These are phyloP conservation scores for Nicotiana paniculata DNA, from an alignment of 257 asterid species.

Conservation along the genomic window DNA sequence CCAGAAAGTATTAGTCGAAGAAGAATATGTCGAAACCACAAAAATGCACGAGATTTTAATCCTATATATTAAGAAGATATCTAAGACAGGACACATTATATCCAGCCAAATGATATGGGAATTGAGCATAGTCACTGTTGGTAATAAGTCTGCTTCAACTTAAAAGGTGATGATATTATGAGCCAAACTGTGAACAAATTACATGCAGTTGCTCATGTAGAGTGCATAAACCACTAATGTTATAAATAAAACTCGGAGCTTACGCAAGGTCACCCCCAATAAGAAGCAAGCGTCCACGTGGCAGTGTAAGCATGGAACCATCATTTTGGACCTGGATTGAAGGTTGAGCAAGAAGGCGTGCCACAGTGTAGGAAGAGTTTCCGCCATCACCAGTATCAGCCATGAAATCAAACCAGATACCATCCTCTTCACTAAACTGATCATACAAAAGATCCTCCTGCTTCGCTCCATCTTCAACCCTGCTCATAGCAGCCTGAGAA, in stretches of 20 bases:
- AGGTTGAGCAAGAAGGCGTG: conserved; percentile 77
- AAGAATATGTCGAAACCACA: neutral
- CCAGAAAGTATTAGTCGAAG: neutral
- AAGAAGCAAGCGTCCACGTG: conserved; percentile 65
- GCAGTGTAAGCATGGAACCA: conserved; percentile 42
- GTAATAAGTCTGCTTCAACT: neutral
- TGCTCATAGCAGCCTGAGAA: conserved; percentile 71
- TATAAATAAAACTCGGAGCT: conserved; percentile 25
- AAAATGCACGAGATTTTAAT: neutral
- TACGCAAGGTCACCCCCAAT: conserved; percentile 91
- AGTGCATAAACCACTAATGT: neutral
- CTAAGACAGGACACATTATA: neutral
- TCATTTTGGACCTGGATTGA: conserved; percentile 38
- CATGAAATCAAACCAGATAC: conserved; percentile 81
- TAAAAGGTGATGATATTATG: neutral
- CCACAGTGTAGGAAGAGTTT: conserved; percentile 69
- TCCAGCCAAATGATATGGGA: neutral
- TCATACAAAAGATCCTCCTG: conserved; percentile 63
- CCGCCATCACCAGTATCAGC: conserved; percentile 90
- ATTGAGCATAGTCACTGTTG: neutral
- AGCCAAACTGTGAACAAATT: neutral
- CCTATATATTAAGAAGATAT: neutral
- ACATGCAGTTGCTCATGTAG: neutral
- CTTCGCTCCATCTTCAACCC: conserved; percentile 50
- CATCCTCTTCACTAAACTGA: conserved; percentile 58